Evolutionary conservation across 108 stramenopile species (phyloP), one percentile per base, ranked within the genome.

Genomic region (Conticribra weissflogii): DNA sequence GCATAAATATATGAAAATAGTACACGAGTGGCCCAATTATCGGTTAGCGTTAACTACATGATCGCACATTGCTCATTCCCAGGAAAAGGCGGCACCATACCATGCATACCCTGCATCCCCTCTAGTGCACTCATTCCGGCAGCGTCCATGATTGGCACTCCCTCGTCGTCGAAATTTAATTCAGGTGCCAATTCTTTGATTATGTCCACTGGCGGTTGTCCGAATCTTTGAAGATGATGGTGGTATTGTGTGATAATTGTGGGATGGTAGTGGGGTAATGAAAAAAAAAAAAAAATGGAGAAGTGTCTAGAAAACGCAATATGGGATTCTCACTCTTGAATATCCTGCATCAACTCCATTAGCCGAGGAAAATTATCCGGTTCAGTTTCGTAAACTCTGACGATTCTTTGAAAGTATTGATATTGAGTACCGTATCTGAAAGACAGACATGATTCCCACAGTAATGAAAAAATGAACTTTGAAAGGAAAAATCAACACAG

Each of bases 131-230:
- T 33, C 36, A 55, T 34, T 44, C 56, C 52, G 3, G 57, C 21
- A 14, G 65, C 59, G 64, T 86, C 72, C 80, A 98, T 89, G 31
- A 92, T 88, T 1, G 99, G 99, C 74, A 98, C 74, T 14, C 99
- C 99, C 21, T 98, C 93, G 8, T 85, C 90, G 68, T 95, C 96
- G 68, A 97, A 85, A 59, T 98, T 82, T 46, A 99, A 76, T 12
- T 94, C 99, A 2, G 99, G 99, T n/a, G 99, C 98, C 59, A 98
- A 85, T 22, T 93, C 96, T 59, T 94, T 86, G 28, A 99, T 89
- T 54, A 99, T 97, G 54, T 98, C 99, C 21, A 71, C 66, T 1
- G 99, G 99, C 16, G 97, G 97, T 68, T 97, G 97, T 18, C 99
- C 98, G 68, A 83, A 96, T 54, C 83, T 84, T n/a, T n/a, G 27